Base-by-base conservation (phyloP, 1,284 basidiomycete genomes). In the Ceratorhiza oryzae-sativae region DNA sequence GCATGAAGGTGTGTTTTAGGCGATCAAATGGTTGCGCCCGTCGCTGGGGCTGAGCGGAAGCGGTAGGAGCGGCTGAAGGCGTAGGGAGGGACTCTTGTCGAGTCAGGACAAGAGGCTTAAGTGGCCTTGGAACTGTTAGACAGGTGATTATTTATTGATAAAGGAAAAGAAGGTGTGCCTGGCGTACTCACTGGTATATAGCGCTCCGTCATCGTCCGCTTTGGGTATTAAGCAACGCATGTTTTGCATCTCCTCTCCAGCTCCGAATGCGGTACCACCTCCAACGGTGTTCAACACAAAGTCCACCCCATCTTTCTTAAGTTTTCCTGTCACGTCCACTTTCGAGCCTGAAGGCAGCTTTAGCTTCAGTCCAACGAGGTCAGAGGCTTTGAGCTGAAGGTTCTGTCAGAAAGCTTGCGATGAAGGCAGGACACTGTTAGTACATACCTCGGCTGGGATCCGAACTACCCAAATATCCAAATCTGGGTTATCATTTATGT, bases 381-480 rank as follows among this genome's bases (percentile, higher is more conserved):
- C 55, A 23, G 74, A 62, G 30, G 70, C n/a, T 23, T 72, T 72
- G 20, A 75, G 42, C 74, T 75, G 30, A 32, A 49, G 4, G 25
- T n/a, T n/a, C n/a, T 15, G n/a, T 45, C 23, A 53, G 18, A 62
- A 2, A 18, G 1, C 10, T 34, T n/a, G n/a, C n/a, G 23, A 15
- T 18, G 9, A 30, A 12, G n/a, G 18, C 15, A 27, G 41, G 27
- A 45, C 20, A 27, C 25, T 20, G 10, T 23, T 15, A 23, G n/a
- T 23, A 72, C 74, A 25, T 65, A 73, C 74, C n/a, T 45, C 58
- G 23, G 32, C 49, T 36, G 74, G 74, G 8, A 73, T 45, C n/a
- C 74, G 51, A 20, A 75, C 36, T n/a, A 56, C 73, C 73, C 72
- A 73, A n/a, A 75, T 30, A 36, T 75, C 74, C 48, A 75, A 30